Base-by-base conservation (phyloP, 1,139 yeast species). In the Hanseniaspora gamundiae region DNA sequence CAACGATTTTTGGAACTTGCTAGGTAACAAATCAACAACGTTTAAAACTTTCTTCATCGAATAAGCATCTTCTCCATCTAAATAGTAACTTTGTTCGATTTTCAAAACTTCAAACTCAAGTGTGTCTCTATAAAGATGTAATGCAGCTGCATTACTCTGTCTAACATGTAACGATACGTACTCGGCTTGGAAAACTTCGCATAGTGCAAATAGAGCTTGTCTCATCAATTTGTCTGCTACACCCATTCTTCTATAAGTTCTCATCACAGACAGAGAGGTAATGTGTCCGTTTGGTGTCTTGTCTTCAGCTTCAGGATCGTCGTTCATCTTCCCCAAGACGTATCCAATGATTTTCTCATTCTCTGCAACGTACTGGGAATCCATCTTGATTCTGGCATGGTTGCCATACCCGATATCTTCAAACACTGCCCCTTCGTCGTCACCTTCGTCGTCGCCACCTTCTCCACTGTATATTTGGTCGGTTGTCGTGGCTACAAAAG, bases 31-130 rank as follows among this genome's bases (percentile, higher is more conserved):
- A 22, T 78, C 80, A 7, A 79, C 80, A 46, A 78, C 58, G 14
- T 66, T 66, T 52, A 84, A 67, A 1, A 68, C 69, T 56, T 81
- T 80, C 58, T 77, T 79, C 98, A 91, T 91, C 38, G 94, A 83
- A 62, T 87, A 91, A n/a, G 98, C 98, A 66, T 93, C 97, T 62
- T 93, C 99, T 24, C 95, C 95, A 62, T 91, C 97, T 47, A 91
- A 96, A 59, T 91, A 91, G 61, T 93, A 91, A 19, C 82, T 74
- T 54, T 78, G 82, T 56, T 88, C 96, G 47, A 91, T 79, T 40
- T 80, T 76, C 46, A 81, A 71, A 40, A 86, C 91, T 56, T 78
- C 88, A 60, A 93, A 91, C 49, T 75, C 69, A 49, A 93, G 71
- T 4, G 95, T 83, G 58, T 86, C 95, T 60, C 83, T 73, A 67